Evolutionary conservation across 1,139 yeast genomes (phyloP).

Genomic region (Pichia cactophila): DNA sequence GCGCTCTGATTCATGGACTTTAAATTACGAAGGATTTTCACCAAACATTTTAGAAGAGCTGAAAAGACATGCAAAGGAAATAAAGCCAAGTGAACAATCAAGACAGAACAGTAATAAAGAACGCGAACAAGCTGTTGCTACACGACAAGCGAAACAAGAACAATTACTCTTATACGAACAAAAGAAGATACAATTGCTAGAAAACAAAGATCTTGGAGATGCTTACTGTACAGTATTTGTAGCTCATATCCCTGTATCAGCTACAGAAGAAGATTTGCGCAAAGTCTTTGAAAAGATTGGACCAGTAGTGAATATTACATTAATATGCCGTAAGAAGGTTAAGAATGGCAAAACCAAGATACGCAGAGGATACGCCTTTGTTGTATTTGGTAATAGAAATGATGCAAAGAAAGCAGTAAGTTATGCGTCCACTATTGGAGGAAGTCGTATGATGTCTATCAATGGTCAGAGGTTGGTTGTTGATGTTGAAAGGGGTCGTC

Average conservation of each 20-base stretch:
- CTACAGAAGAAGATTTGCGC: conserved; percentile 58
- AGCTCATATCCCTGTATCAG: conserved; percentile 26
- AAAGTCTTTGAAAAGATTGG: neutral
- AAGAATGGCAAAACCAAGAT: conserved; percentile 34
- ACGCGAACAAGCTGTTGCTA: neutral
- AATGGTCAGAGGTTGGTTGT: conserved; percentile 51
- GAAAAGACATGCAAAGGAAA: neutral
- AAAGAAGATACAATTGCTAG: neutral
- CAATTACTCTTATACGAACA: conserved; percentile 5
- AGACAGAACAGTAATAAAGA: neutral
- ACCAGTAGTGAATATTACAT: neutral
- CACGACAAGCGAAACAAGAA: conserved; percentile 1
- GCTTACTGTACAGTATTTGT: conserved; percentile 76
- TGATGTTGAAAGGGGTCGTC: conserved; percentile 79
- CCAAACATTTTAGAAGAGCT: neutral
- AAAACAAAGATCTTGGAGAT: conserved; percentile 39
- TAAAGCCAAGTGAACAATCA: neutral
- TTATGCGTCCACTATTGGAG: conserved; percentile 41
- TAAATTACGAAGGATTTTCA: conserved; percentile 1
- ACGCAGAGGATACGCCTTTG: conserved; percentile 71
- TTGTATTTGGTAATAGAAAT: conserved; percentile 55
- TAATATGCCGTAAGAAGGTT: neutral
- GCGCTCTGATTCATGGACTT: neutral
- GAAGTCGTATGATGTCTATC: neutral
- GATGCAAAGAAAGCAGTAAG: conserved; percentile 57